Evolutionary conservation across 208 protist species (phyloP).

Genomic region (Novymonas esmeraldas): DNA sequence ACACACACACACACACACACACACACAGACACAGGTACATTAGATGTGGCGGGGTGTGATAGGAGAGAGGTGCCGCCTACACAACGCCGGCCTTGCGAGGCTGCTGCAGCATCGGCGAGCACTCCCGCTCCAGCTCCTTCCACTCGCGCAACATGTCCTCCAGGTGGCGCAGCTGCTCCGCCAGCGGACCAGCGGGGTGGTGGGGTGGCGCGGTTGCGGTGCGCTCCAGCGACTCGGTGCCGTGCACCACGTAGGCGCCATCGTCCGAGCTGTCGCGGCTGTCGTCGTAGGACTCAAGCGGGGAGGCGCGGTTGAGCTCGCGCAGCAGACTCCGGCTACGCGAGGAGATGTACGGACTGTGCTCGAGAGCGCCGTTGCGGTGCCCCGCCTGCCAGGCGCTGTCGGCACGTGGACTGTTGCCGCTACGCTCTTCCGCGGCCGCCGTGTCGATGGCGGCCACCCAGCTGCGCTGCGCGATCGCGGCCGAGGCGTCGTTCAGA

Average conservation of each 20-base stretch:
- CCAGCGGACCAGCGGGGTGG: slow-evolving; percentile 12
- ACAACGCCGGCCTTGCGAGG: not conserved
- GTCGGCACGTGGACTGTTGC: not conserved
- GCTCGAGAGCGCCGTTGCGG: not conserved
- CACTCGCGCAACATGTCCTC: slow-evolving; percentile 54
- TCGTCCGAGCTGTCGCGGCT: slow-evolving; percentile 1
- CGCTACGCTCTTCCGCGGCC: not conserved
- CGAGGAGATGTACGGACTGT: slow-evolving; percentile 6
- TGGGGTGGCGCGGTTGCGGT: not conserved
- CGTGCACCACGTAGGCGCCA: not conserved
- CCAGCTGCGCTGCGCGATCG: slow-evolving; percentile 24
- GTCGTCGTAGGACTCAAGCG: not conserved
- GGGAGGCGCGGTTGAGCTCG: slow-evolving; percentile 5
- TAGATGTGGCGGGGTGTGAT: too few relatives aligned
- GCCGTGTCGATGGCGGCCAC: slow-evolving; percentile 7
- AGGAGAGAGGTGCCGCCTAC: slow-evolving; percentile 8
- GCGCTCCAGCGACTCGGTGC: not conserved
- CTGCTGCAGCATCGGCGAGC: slow-evolving; percentile 23
- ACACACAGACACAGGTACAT: not conserved
- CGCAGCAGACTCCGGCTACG: slow-evolving; percentile 16
- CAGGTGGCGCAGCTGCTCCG: slow-evolving; percentile 37
- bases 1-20: not conserved
- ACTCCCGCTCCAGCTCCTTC: slow-evolving; percentile 49
- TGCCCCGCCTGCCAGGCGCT: not conserved
- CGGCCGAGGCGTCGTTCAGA: slow-evolving; percentile 21